A percentile compares a stretch with the other conserved stretches of the same genome.
These are phyloP conservation scores for Endoconidiophora polonica DNA, from an alignment of 2,329 filamentous ascomycete species.

Conservation along the genomic window DNA sequence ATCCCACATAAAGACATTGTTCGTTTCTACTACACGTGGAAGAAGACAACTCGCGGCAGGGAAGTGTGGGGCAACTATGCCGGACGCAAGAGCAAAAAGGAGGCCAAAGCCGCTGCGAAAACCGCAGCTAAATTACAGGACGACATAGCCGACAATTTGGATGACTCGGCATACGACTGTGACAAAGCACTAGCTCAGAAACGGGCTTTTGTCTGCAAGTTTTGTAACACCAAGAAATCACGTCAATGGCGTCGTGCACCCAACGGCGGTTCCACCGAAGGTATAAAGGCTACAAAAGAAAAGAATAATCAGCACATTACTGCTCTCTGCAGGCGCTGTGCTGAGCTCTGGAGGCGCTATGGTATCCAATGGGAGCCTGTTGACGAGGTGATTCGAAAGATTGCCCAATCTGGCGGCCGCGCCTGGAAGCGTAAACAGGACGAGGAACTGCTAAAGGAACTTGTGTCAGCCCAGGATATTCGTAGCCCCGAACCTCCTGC, in stretches of 20 bases:
- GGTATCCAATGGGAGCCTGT: slow-evolving; percentile 90
- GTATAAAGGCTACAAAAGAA: slow-evolving; percentile 50
- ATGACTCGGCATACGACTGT: slow-evolving; percentile 90
- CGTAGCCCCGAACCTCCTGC: slow-evolving; percentile 11
- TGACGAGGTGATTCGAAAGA: slow-evolving; percentile 80
- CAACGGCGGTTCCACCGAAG: slow-evolving; percentile 45
- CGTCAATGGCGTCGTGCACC: slow-evolving; percentile 87
- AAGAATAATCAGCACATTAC: slow-evolving; percentile 59
- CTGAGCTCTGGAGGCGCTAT: slow-evolving; percentile 87
- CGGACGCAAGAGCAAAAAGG: slow-evolving; percentile 79
- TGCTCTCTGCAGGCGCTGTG: slow-evolving; percentile 78
- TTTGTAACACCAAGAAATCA: slow-evolving; percentile 64
- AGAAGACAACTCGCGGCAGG: slow-evolving; percentile 73
- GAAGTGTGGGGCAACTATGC: slow-evolving; percentile 83
- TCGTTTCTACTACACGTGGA: slow-evolving; percentile 95
- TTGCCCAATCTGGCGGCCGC: slow-evolving; percentile 60
- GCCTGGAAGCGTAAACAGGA: slow-evolving; percentile 81
- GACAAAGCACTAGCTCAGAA: slow-evolving; percentile 69
- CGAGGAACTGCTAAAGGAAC: slow-evolving; percentile 70
- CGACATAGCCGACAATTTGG: slow-evolving; percentile 78
- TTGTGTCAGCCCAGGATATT: slow-evolving; percentile 44
- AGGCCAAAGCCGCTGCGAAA: slow-evolving; percentile 56
- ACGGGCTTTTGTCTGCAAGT: slow-evolving; percentile 81
- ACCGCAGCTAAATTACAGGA: slow-evolving; percentile 64
- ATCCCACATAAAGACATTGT: slow-evolving; percentile 61